Evolutionary conservation across 352 stramenopile species (phyloP).

Genomic region (Phytophthora sp.): DNA sequence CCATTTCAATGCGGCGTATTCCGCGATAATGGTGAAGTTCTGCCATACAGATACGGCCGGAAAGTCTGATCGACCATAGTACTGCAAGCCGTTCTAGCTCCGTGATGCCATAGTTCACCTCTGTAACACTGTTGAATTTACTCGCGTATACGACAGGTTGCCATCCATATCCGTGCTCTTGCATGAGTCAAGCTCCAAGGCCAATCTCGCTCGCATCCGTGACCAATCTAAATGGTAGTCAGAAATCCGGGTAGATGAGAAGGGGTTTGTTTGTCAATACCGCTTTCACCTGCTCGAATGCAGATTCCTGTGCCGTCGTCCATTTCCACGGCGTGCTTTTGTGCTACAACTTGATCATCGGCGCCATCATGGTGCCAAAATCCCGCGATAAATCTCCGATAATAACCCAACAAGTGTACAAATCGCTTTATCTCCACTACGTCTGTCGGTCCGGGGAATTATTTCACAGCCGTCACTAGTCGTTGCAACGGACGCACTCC

Average conservation of each 20-base stretch:
- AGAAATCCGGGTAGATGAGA: constrained; percentile 1
- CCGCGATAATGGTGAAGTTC: not conserved
- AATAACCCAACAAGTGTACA: not conserved
- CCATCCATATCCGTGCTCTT: not conserved
- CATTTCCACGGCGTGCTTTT: not conserved
- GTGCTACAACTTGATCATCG: not conserved
- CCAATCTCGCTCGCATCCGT: constrained; percentile 1
- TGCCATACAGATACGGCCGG: not conserved
- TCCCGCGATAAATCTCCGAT: not conserved
- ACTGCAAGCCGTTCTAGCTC: not conserved
- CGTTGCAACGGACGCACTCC: not conserved
- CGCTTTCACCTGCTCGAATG: not conserved
- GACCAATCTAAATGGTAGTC: not conserved
- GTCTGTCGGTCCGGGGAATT: not conserved
- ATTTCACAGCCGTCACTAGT: not conserved
- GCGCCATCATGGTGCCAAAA: not conserved
- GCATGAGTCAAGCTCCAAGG: constrained; percentile 2
- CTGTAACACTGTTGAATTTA: not conserved
- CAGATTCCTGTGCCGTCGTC: not conserved
- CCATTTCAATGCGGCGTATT: too few relatives aligned
- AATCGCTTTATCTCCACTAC: too few relatives aligned
- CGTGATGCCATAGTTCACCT: not conserved
- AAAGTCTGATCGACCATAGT: not conserved
- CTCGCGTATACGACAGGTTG: not conserved
- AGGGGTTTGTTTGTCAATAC: constrained; percentile 1